These are phyloP conservation scores for Thecaphora frezii DNA, from an alignment of 1,284 basidiomycete genomes.

Conservation along the genomic window DNA sequence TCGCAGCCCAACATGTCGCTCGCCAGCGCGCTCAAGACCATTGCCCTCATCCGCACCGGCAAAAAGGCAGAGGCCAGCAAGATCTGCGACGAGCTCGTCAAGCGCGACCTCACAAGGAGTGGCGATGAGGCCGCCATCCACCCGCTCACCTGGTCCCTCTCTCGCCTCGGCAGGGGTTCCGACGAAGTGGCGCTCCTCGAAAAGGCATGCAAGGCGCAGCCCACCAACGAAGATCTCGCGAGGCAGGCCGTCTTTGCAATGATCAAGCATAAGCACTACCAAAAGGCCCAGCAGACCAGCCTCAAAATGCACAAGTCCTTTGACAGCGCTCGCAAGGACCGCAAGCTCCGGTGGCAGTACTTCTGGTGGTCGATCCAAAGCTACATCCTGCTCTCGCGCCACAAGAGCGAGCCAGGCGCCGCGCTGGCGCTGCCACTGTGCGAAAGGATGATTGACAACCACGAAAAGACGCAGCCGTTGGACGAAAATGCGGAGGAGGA, in stretches of 20 bases:
- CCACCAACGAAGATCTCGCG: conserved; percentile 76
- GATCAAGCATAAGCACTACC: conserved; percentile 33
- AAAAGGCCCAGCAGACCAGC: conserved; percentile 52
- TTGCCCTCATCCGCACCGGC: conserved; percentile 76
- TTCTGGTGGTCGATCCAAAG: conserved; percentile 80
- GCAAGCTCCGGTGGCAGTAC: conserved; percentile 80
- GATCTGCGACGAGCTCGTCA: conserved; percentile 77
- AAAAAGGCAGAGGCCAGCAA: conserved; percentile 77
- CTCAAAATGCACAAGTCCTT: conserved; percentile 31
- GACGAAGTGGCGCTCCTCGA: conserved; percentile 55
- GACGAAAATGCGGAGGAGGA: conserved; percentile 72
- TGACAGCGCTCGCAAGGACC: conserved; percentile 71
- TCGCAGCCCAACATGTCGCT: conserved; percentile 31
- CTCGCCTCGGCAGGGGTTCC: conserved; percentile 72
- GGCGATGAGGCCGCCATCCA: conserved; percentile 64
- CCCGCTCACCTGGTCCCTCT: conserved; percentile 77
- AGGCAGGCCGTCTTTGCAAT: conserved; percentile 74
- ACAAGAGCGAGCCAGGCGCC: conserved; percentile 28
- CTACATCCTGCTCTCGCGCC: conserved; percentile 67
- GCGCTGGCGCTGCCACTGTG: conserved; percentile 71
- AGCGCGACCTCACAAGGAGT: conserved; percentile 65
- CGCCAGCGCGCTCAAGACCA: conserved; percentile 70
- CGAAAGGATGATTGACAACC: conserved; percentile 68
- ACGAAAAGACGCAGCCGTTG: conserved; percentile 71
- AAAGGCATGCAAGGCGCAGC: conserved; percentile 64